These are phyloP conservation scores for Candida freyschussii DNA, from an alignment of 1,139 yeast species.

Conservation along the genomic window DNA sequence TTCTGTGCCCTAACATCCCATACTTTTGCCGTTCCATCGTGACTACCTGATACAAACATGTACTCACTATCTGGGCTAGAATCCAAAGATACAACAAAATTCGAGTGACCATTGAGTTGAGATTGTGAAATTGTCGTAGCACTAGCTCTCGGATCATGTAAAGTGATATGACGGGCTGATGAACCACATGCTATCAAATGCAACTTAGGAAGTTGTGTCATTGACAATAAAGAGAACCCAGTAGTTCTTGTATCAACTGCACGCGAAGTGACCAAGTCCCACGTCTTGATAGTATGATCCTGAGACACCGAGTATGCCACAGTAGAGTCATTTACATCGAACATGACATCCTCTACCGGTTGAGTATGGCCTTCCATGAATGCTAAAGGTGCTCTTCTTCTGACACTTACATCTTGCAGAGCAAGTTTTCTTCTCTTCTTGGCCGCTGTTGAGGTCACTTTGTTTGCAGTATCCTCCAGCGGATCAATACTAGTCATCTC, in stretches of 20 bases:
- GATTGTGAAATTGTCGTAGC: slow-evolving; percentile 50
- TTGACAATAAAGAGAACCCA: slow-evolving; percentile 77
- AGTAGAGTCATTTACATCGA: slow-evolving; percentile 65
- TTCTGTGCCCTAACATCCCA: slow-evolving; percentile 94
- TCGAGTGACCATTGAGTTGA: slow-evolving; percentile 84
- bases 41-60: slow-evolving; percentile 85
- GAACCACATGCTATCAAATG: slow-evolving; percentile 87
- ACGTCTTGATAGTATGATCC: slow-evolving; percentile 90
- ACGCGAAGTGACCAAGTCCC: slow-evolving; percentile 87
- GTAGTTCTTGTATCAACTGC: slow-evolving; percentile 86
- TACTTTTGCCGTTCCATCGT: slow-evolving; percentile 90
- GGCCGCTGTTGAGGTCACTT: slow-evolving; percentile 65
- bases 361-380: slow-evolving; percentile 75
- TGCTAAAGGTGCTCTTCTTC: slow-evolving; percentile 77
- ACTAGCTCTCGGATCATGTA: slow-evolving; percentile 81
- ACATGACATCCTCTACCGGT: slow-evolving; percentile 81
- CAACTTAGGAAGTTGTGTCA: slow-evolving; percentile 59
- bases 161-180: slow-evolving; percentile 89
- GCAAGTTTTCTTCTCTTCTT: slow-evolving; percentile 85
- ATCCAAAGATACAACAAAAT: slow-evolving; percentile 78
- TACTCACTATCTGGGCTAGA: slow-evolving; percentile 72
- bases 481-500: slow-evolving; percentile 77
- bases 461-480: slow-evolving; percentile 43
- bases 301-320: slow-evolving; percentile 94
- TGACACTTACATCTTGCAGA: slow-evolving; percentile 66